Base-by-base conservation (phyloP, 306 rosid species). In the Spatholobus suberectus region DNA sequence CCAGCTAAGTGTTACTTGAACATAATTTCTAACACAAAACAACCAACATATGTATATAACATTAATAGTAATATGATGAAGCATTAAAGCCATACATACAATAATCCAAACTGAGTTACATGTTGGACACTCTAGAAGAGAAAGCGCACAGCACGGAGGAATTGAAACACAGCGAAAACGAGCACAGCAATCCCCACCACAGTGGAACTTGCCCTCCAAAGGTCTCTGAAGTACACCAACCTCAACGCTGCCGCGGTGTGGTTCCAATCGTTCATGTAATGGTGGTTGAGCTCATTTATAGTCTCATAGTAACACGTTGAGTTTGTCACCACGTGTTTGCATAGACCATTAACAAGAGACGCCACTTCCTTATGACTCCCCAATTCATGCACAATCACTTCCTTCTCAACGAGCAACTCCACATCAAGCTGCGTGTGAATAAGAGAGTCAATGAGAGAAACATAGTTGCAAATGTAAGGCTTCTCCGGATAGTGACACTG, bases 201-300 rank as follows among this genome's bases (percentile, higher is more conserved):
- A 38, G 96, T 91, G 20, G 92, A 83, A 59, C 91, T 90, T 4
- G 86, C 79, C 7, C 92, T 91, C 91, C 93, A 91, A n/a, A 87
- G 87, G 70, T 91, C 92, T 13, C 86, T 81, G 54, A 91, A 90
- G 40, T 91, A 91, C 5, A 90, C 84, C 58, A 77, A 86, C 70
- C 74, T 81, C 34, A 88, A 46, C 0, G 87, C 80, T 0, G 92
- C 96, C 84, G 84, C 75, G 0, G 81, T 44, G 3, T 82, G 80
- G 29, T 89, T 90, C 92, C 90, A 87, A 5, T 52, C 2, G 21
- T 70, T 85, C 49, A 59, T 71, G 69, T 90, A 84, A 74, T 88
- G 87, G 1, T 8, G 1, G 40, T 86, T 85, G 0, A 92, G 83
- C 0, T 70, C 21, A 10, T 51, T 6, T 4, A 79, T 73, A 0